phyloP scores from a whole-genome alignment of 2,329 filamentous ascomycete species.

The Xylaria sp. region DNA sequence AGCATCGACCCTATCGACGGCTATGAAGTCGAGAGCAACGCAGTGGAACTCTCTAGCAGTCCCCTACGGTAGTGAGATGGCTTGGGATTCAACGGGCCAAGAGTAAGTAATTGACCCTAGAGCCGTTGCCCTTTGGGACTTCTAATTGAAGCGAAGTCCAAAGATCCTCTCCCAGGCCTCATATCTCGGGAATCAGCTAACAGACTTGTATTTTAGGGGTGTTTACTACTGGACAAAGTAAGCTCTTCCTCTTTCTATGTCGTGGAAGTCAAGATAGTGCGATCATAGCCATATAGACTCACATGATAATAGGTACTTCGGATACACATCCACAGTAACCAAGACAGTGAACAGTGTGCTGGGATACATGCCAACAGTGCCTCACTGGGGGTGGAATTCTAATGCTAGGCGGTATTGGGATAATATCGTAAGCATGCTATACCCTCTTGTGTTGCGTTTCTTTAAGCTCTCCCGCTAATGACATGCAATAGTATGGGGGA shows the following conservation, averaged over 20 bases:
- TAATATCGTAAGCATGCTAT: slow-evolving; percentile 45
- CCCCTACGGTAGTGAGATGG: slow-evolving; percentile 66
- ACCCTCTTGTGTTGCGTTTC: neutral
- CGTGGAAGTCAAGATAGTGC: no score
- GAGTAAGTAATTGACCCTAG: slow-evolving; percentile 43
- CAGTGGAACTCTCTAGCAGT: slow-evolving; percentile 57
- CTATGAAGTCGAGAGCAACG: slow-evolving; percentile 56
- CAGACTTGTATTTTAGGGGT: slow-evolving; percentile 40
- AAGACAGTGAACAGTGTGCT: slow-evolving; percentile 61
- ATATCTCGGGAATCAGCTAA: slow-evolving; percentile 10
- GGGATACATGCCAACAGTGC: slow-evolving; percentile 61
- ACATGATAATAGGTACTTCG: slow-evolving; percentile 51
- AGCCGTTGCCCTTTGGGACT: neutral
- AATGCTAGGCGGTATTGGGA: slow-evolving; percentile 68
- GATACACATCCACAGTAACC: slow-evolving; percentile 48
- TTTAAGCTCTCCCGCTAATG: neutral
- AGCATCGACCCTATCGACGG: slow-evolving; percentile 47
- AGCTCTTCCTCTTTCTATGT: slow-evolving; percentile 12
- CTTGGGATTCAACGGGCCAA: slow-evolving; percentile 67
- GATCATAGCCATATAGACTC: neutral
- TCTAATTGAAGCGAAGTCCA: neutral
- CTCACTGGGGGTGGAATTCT: slow-evolving; percentile 68
- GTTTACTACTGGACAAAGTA: slow-evolving; percentile 64
- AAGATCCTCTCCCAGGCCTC: neutral
- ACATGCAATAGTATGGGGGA: slow-evolving; percentile 43